Percentiles rank a stretch among this genome's conserved stretches.
Conservation (phyloP, 2,329 filamentous ascomycete species). For the Aureobasidium uvarum region DNA sequence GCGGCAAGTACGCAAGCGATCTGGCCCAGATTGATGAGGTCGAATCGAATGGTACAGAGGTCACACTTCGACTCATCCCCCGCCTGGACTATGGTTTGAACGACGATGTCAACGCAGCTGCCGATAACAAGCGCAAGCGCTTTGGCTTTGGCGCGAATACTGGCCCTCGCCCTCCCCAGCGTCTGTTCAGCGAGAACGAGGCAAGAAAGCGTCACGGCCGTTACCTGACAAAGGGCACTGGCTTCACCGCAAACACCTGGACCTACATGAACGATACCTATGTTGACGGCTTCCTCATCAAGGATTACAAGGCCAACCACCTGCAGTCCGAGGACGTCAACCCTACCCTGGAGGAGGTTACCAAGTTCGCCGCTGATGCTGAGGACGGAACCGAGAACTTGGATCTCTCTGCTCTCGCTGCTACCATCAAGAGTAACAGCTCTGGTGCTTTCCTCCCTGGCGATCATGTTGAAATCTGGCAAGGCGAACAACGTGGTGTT, state of each 20-base stretch:
- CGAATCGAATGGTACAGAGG: slow-evolving; percentile 87
- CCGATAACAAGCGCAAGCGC: slow-evolving; percentile 72
- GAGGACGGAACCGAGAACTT: slow-evolving; percentile 93
- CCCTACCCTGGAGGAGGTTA: slow-evolving; percentile 90
- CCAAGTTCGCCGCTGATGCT: slow-evolving; percentile 75
- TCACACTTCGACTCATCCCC: slow-evolving; percentile 82
- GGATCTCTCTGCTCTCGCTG: slow-evolving; percentile 85
- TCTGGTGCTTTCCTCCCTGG: slow-evolving; percentile 84
- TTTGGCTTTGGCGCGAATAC: slow-evolving; percentile 44
- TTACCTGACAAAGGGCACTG: slow-evolving; percentile 54
- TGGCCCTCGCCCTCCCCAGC: slow-evolving; percentile 74
- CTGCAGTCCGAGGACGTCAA: slow-evolving; percentile 87
- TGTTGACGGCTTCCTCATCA: slow-evolving; percentile 87
- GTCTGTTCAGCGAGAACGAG: slow-evolving; percentile 89
- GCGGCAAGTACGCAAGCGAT: slow-evolving; percentile 81
- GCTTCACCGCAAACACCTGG: slow-evolving; percentile 66
- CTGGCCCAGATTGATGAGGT: slow-evolving; percentile 90
- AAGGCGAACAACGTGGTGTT: slow-evolving; percentile 91
- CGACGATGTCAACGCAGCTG: slow-evolving; percentile 64
- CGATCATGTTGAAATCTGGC: slow-evolving; percentile 94
- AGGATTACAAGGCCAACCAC: slow-evolving; percentile 86
- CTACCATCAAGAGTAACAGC: slow-evolving; percentile 81
- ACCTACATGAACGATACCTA: slow-evolving; percentile 87
- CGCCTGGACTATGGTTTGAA: slow-evolving; percentile 87
- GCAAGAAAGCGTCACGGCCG: slow-evolving; percentile 81